Evolutionary conservation across 2,329 filamentous ascomycete genomes (phyloP), one percentile per base, ranked within the genome.

Genomic region (Aureobasidium sp.): DNA sequence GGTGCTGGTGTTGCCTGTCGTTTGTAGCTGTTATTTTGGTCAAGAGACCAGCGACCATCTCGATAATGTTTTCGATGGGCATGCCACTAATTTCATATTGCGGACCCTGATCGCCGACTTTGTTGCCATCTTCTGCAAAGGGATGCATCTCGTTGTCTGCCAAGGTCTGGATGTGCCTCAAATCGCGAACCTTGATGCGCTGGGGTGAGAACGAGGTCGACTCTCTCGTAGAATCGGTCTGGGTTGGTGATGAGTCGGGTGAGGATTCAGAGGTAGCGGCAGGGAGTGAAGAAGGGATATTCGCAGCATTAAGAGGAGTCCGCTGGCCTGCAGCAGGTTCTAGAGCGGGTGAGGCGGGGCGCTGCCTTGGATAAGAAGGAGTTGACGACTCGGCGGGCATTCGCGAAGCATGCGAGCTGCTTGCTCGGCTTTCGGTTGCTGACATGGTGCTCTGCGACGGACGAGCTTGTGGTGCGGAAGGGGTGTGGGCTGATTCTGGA

Each of bases 11-110:
- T 73, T 97, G 92, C 57, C 88, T 79, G 73, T 99, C 94, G 72
- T 99, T 99, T 63, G 93, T 97, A 3, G 90, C 91, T 6, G 94
- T 97, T 69, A 99, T 99, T 75, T 97, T 97, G 62, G 93, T 96
- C 65, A 99, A 80, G 27, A 99, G 82, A 7, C 92, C 94, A 5
- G 94, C 94, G 4, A 99, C 94, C 94, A 99, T 97, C 75, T 97
- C 93, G 72, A 99, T 99, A 68, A 99, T 90, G 72, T 99, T 93
- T 67, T 88, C 86, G 61, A 97, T 95, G 59, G 94, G 94, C 93
- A 99, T 97, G 59, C 86, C 89, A 76, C 92, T 97, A 69, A 99
- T 97, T 75, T 97, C 94, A 73, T 96, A 99, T 72, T 87, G 84
- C 61, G 82, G 81, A 2, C 79, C 77, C 64, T 84, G 82, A 59